These are phyloP conservation scores for Alternaria conjuncta DNA, from an alignment of 2,329 filamentous ascomycete genomes.

Conservation along the genomic window DNA sequence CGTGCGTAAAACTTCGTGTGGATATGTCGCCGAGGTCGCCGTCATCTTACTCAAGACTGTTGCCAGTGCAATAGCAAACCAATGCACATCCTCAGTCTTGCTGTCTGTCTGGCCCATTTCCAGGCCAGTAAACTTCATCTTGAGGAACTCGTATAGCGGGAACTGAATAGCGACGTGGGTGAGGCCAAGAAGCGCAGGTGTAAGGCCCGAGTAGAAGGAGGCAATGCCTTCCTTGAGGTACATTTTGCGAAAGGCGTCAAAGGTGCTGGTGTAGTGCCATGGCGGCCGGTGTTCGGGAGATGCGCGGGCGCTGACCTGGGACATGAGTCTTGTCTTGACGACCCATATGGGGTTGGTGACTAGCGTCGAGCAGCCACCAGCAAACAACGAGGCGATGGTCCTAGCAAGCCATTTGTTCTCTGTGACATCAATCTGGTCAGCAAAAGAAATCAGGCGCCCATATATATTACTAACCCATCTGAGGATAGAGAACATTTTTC, in stretches of 20 bases:
- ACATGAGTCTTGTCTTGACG: conserved; percentile 98
- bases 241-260: conserved; percentile 96
- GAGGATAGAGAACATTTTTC: conserved; percentile 73
- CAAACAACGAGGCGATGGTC: conserved; percentile 87
- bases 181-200: conserved; percentile 87
- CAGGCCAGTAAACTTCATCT: conserved; percentile 86
- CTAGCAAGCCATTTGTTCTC: conserved; percentile 80
- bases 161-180: conserved; percentile 98
- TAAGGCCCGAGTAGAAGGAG: conserved; percentile 94
- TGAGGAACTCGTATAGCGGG: conserved; percentile 92
- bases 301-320: conserved; percentile 72
- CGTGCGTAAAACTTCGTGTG: conserved; percentile 94
- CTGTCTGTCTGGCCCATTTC: conserved; percentile 77
- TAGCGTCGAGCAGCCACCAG: conserved; percentile 90
- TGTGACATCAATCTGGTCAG: conserved; percentile 17
- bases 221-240: conserved; percentile 85
- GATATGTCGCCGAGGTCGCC: conserved; percentile 94
- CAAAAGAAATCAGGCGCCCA: background rate
- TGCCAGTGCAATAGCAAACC: conserved; percentile 82
- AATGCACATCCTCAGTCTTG: conserved; percentile 69
- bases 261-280: conserved; percentile 89
- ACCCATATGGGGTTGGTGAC: conserved; percentile 99
- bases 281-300: conserved; percentile 66
- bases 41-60: conserved; percentile 94
- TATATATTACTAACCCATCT: conserved; percentile 57